Evolutionary conservation across 179 eudicot species (phyloP).

Genomic region (Sideroxylon spinosum): DNA sequence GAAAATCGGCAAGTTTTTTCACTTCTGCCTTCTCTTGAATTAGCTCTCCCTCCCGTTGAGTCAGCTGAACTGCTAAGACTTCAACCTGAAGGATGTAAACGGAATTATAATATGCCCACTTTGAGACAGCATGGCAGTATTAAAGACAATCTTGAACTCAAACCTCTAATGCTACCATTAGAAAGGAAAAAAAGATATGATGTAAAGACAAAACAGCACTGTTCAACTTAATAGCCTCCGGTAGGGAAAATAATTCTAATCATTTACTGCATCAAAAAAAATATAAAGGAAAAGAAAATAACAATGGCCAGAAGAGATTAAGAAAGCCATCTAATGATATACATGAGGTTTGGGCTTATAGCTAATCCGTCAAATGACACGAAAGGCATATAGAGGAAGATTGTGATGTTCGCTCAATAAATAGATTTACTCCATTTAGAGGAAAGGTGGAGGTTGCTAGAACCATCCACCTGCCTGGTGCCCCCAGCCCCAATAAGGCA

Average conservation of each 20-base stretch:
- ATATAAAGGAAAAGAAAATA: neutral
- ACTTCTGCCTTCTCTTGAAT: slow-evolving; percentile 94
- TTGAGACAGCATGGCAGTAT: neutral
- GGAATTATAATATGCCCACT: neutral
- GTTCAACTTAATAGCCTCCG: neutral
- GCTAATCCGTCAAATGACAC: neutral
- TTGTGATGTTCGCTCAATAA: neutral
- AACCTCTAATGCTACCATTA: neutral
- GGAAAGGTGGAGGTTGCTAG: neutral
- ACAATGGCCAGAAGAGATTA: neutral
- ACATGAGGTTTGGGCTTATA: neutral
- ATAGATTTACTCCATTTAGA: neutral
- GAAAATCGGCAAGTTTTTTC: slow-evolving; percentile 78
- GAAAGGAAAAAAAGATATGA: neutral
- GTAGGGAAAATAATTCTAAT: neutral
- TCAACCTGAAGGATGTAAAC: slow-evolving; percentile 57
- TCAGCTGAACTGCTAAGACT: slow-evolving; percentile 90
- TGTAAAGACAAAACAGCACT: neutral
- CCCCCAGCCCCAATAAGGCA: neutral
- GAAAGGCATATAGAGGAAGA: neutral
- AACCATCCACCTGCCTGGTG: neutral
- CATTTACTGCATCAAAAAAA: neutral
- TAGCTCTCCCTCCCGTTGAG: slow-evolving; percentile 92
- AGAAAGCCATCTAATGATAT: neutral
- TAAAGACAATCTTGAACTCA: neutral